Percentiles rank a stretch among this genome's conserved stretches.
Evolutionary conservation across 2,329 filamentous ascomycete genomes (phyloP).

Genomic region (Hortaea werneckii): DNA sequence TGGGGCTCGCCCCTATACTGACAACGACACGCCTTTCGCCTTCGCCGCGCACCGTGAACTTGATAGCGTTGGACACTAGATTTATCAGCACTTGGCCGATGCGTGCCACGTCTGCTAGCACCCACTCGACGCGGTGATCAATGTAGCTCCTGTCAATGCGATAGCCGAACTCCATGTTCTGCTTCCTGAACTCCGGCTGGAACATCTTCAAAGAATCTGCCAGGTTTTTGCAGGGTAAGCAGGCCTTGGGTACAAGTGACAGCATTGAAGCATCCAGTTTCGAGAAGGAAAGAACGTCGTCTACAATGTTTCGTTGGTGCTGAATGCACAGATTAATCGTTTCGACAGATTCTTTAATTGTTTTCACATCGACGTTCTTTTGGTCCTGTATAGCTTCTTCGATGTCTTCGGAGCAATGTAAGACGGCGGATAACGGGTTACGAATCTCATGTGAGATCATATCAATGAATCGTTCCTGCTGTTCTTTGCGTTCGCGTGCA

Average conservation of each 20-base stretch:
- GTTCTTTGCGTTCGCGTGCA: conserved; percentile 34
- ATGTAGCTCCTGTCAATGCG: conserved; percentile 18
- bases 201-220: conserved; percentile 25
- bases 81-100: conserved; percentile 24
- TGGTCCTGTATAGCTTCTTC: conserved; percentile 18
- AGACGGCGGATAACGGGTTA: conserved; percentile 27
- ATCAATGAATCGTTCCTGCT: conserved; percentile 35
- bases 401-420: conserved; percentile 36
- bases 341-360: conserved; percentile 18
- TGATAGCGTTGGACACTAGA: conserved; percentile 23
- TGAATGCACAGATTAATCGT: conserved; percentile 35
- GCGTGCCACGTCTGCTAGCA: conserved; percentile 20
- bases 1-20: conserved; percentile 14
- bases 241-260: conserved; percentile 16
- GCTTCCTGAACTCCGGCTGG: conserved; percentile 24
- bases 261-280: conserved; percentile 26
- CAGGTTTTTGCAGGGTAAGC: conserved; percentile 17
- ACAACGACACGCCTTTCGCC: conserved; percentile 17
- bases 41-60: conserved; percentile 20
- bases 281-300: conserved; percentile 31
- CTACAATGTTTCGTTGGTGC: conserved; percentile 32
- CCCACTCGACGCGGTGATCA: conserved; percentile 12
- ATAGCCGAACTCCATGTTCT: conserved; percentile 20
- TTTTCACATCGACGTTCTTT: conserved; percentile 9
- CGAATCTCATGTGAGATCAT: conserved; percentile 32